phyloP scores from a whole-genome alignment of 2,329 filamentous ascomycete genomes.

The Gremmenia infestans region DNA sequence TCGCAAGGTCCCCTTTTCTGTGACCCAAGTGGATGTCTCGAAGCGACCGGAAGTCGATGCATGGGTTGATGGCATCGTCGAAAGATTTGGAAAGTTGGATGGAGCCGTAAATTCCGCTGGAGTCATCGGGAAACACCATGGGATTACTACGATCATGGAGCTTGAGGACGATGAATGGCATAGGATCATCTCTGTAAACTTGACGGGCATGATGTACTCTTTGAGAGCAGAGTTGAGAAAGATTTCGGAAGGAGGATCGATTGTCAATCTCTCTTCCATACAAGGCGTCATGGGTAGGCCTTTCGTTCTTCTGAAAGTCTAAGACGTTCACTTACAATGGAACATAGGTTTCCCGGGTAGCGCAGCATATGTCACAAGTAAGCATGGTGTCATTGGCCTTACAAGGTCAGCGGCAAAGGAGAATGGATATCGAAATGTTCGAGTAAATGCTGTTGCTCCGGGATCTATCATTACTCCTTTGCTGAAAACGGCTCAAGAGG shows the following conservation, averaged over 20 bases:
- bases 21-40: slow-evolving; percentile 33
- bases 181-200: slow-evolving; percentile 35
- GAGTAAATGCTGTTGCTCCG: slow-evolving; percentile 28
- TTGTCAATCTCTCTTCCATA: slow-evolving; percentile 41
- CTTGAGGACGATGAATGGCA: slow-evolving; percentile 36
- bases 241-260: slow-evolving; percentile 34
- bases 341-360: slow-evolving; percentile 27
- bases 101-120: slow-evolving; percentile 49
- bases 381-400: slow-evolving; percentile 38
- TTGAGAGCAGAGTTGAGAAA: slow-evolving; percentile 35
- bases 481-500: slow-evolving; percentile 36
- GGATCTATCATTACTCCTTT: slow-evolving; percentile 47
- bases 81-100: slow-evolving; percentile 34
- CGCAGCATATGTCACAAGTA: slow-evolving; percentile 35
- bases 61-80: slow-evolving; percentile 35
- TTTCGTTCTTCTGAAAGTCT: slow-evolving; percentile 5
- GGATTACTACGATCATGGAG: slow-evolving; percentile 26
- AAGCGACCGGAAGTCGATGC: slow-evolving; percentile 28
- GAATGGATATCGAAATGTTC: slow-evolving; percentile 37
- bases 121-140: slow-evolving; percentile 32
- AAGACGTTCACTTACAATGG: slow-evolving; percentile 31
- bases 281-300: slow-evolving; percentile 42
- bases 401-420: slow-evolving; percentile 37
- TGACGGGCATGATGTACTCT: slow-evolving; percentile 36
- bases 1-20: slow-evolving; percentile 18